A percentile compares a stretch with the other conserved stretches of the same genome.
phyloP scores from a whole-genome alignment of 2,329 filamentous ascomycete species.

The Colletotrichum neosansevieriae region DNA sequence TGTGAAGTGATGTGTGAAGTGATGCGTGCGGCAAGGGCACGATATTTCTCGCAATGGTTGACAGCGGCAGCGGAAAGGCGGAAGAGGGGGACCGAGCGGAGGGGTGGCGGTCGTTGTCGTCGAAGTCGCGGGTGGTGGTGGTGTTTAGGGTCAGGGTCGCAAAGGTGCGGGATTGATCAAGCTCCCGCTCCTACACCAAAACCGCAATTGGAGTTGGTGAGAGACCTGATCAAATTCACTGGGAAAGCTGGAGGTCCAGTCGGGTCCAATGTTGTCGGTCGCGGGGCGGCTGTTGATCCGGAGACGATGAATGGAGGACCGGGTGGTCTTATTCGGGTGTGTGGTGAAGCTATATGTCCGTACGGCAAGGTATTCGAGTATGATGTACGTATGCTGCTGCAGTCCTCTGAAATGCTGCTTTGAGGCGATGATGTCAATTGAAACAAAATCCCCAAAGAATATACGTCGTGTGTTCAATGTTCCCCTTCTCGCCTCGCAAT shows the following conservation, averaged over 20 bases:
- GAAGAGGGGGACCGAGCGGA: conserved; percentile 26
- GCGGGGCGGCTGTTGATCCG: conserved; percentile 31
- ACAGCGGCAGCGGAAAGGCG: not conserved
- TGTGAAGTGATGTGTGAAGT: conserved; percentile 36
- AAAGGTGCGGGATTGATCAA: conserved; percentile 28
- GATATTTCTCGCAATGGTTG: not conserved
- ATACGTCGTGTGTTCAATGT: not conserved
- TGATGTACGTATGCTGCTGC: not conserved
- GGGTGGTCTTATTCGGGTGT: not conserved
- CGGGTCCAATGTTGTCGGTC: conserved; percentile 27
- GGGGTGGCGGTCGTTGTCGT: conserved; percentile 4
- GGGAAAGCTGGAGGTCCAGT: conserved; percentile 2
- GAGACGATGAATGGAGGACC: not conserved
- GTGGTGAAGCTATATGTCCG: too few species aligned
- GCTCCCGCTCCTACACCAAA: conserved; percentile 34
- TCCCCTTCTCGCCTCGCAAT: conserved; percentile 10
- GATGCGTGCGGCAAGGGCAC: not conserved
- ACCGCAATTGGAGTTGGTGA: not conserved
- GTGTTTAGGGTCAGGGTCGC: conserved; percentile 4
- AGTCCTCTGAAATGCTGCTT: not conserved
- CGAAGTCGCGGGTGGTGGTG: not conserved
- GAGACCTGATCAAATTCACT: conserved; percentile 1
- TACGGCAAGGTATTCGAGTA: not conserved
- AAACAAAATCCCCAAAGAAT: not conserved
- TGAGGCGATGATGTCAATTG: not conserved